These are phyloP conservation scores for Coffea eugenioides DNA, from an alignment of 257 asterid species.

Conservation along the genomic window DNA sequence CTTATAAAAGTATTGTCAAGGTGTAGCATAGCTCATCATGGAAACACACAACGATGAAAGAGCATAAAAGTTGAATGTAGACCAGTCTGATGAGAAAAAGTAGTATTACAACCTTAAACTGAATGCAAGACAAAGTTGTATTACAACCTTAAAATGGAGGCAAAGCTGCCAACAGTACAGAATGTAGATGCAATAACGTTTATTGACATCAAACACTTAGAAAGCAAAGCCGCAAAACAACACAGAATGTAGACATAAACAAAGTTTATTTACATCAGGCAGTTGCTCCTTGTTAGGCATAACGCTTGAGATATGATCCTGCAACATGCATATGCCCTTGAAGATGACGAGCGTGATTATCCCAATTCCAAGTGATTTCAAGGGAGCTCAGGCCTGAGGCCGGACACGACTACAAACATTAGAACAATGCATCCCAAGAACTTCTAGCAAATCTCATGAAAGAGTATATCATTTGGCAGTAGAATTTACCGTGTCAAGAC, in stretches of 20 bases:
- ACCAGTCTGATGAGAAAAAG: no score
- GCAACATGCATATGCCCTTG: background rate
- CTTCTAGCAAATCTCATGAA: background rate
- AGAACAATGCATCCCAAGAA: background rate
- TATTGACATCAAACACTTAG: no score
- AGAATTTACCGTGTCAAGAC: conserved; percentile 25
- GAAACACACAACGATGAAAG: background rate
- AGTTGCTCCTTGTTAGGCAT: background rate
- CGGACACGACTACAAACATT: background rate
- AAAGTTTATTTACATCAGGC: background rate
- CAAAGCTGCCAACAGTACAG: background rate
- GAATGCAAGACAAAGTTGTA: background rate
- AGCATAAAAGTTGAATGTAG: background rate
- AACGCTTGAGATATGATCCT: background rate
- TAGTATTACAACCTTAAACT: background rate
- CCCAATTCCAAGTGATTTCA: background rate
- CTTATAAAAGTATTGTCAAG: background rate
- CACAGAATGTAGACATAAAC: background rate
- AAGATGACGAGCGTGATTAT: background rate
- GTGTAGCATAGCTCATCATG: background rate
- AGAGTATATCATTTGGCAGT: background rate
- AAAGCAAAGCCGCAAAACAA: no score
- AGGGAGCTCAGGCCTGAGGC: conserved; percentile 23
- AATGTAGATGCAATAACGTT: background rate
- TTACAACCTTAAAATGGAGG: background rate